These are phyloP conservation scores for Chenopodium berlandieri DNA, from an alignment of 148 eudicot species.

Conservation along the genomic window DNA sequence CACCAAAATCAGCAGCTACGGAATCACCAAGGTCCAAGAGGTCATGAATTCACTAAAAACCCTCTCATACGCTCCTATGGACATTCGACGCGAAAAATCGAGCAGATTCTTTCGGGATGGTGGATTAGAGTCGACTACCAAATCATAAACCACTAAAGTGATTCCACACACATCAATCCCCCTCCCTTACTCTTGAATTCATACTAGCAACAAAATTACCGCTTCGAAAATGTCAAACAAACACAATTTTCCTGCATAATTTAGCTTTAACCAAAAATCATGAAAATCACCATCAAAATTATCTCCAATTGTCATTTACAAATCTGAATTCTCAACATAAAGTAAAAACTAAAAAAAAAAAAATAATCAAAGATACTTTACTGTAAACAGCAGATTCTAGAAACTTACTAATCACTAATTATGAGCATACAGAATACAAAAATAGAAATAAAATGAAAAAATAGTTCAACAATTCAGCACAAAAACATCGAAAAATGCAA, in stretches of 20 bases:
- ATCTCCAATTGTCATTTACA: not conserved
- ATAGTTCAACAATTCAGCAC: slow-evolving; percentile 12
- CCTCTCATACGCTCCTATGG: not conserved
- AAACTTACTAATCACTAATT: not conserved
- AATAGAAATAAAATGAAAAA: not conserved
- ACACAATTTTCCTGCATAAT: not conserved
- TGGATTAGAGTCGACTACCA: not conserved
- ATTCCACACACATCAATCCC: not conserved
- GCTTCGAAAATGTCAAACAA: slow-evolving; percentile 4
- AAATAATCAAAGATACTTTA: not conserved
- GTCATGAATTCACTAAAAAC: not conserved
- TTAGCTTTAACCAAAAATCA: not conserved
- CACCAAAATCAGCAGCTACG: not conserved
- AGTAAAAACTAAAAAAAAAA: not conserved
- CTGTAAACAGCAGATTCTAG: not conserved
- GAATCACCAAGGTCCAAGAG: not conserved
- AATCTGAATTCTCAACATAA: slow-evolving; percentile 8
- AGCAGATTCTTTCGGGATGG: not conserved
- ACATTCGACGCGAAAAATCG: not conserved
- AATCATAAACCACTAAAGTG: not conserved
- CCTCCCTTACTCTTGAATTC: not conserved
- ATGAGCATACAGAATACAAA: not conserved
- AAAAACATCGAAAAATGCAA: not conserved
- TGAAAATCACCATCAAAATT: not conserved
- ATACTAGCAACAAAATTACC: not conserved